Conservation (phyloP, 2,329 filamentous ascomycete genomes). For the Ophiocordyceps camponoti-saundersi region DNA sequence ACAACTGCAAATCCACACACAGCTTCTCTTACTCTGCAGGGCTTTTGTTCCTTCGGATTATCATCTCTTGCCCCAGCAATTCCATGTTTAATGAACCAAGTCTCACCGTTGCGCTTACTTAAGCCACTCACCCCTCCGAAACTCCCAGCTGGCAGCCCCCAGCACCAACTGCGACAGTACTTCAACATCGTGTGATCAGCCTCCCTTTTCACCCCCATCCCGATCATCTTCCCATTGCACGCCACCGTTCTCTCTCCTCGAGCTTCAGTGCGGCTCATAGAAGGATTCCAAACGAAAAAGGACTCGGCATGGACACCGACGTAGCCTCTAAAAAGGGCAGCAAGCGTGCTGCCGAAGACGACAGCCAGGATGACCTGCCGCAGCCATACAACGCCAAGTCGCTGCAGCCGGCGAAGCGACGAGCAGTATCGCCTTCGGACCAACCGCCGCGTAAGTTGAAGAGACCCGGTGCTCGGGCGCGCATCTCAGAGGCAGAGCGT, state of each 20-base stretch:
- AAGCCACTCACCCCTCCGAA: too few species aligned
- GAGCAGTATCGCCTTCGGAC: conserved; percentile 35
- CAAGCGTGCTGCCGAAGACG: conserved; percentile 16
- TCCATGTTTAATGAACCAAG: too few species aligned
- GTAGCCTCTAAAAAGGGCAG: conserved; percentile 6
- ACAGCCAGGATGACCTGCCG: conserved; percentile 28
- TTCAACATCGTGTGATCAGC: background rate
- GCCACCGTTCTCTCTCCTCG: background rate
- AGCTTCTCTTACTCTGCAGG: too few species aligned
- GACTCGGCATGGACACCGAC: background rate
- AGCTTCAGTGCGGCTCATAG: background rate
- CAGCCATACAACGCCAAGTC: conserved; percentile 43
- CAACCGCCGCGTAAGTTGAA: conserved; percentile 45
- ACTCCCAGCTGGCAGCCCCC: too few species aligned
- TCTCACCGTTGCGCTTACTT: too few species aligned
- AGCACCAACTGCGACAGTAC: too few species aligned
- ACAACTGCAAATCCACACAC: too few species aligned
- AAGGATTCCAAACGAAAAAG: background rate
- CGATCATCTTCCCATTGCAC: background rate
- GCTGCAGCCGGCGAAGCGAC: conserved; percentile 41
- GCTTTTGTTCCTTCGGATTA: too few species aligned
- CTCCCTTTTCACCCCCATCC: background rate
- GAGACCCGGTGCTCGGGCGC: conserved; percentile 47
- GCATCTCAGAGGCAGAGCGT: conserved; percentile 49
- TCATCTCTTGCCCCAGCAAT: too few species aligned